phyloP scores from a whole-genome alignment of 495 filamentous ascomycete species.

The Beverwykella pulmonaria region DNA sequence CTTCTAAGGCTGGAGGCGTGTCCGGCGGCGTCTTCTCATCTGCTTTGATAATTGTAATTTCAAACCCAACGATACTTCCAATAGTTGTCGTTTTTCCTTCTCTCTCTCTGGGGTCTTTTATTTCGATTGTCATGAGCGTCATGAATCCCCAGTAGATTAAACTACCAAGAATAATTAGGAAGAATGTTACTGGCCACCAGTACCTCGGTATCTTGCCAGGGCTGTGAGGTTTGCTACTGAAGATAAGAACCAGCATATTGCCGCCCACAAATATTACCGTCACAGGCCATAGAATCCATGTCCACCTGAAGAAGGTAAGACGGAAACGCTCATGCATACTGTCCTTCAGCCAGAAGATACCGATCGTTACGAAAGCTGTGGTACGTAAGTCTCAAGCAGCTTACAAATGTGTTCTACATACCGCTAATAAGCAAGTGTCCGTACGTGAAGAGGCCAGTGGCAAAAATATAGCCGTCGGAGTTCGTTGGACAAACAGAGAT shows the following conservation, averaged over 20 bases:
- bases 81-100: not conserved
- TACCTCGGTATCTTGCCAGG: conserved; percentile 17
- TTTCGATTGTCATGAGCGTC: not conserved
- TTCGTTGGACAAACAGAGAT: conserved; percentile 14
- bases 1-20: not conserved
- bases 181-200: conserved; percentile 21
- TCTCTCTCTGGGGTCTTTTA: not conserved
- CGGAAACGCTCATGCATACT: conserved; percentile 8
- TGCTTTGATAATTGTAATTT: conserved; percentile 6
- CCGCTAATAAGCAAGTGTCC: conserved; percentile 20
- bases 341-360: conserved; percentile 7
- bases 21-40: not conserved
- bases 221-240: not conserved
- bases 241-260: conserved; percentile 13
- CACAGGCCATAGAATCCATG: not conserved
- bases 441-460: conserved; percentile 23
- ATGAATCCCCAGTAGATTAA: conserved; percentile 17
- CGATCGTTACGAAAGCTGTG: conserved; percentile 16
- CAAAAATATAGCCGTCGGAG: conserved; percentile 20
- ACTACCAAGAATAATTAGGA: conserved; percentile 12
- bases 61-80: conserved; percentile 12
- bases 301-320: conserved; percentile 15
- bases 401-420: not conserved
- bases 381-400: no score
- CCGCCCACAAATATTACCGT: conserved; percentile 7